A percentile compares a stretch with the other conserved stretches of the same genome.
These are phyloP conservation scores for Paecilomyces variotii DNA, from an alignment of 2,329 filamentous ascomycete genomes.

Conservation along the genomic window DNA sequence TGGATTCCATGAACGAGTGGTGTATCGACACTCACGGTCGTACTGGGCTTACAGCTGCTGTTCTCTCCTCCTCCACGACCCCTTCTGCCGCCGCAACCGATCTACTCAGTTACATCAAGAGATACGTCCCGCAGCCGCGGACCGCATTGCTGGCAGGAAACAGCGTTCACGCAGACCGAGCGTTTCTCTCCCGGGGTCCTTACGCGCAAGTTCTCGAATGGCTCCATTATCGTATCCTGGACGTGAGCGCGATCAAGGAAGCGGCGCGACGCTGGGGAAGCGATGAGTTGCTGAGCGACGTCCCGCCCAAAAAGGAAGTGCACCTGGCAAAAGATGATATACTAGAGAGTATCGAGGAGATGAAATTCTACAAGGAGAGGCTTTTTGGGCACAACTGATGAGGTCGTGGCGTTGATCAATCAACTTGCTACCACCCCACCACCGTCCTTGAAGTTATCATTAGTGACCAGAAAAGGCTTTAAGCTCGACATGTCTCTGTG, in stretches of 20 bases:
- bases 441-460: background rate
- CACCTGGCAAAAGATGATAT: conserved; percentile 88
- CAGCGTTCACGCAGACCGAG: conserved; percentile 81
- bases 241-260: conserved; percentile 90
- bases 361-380: conserved; percentile 66
- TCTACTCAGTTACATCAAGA: conserved; percentile 70
- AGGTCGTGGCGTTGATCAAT: background rate
- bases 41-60: conserved; percentile 73
- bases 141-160: conserved; percentile 79
- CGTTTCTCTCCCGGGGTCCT: conserved; percentile 67
- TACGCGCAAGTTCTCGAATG: conserved; percentile 67
- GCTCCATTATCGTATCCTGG: conserved; percentile 82
- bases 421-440: background rate
- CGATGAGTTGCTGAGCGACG: conserved; percentile 49
- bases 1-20: conserved; percentile 83
- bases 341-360: conserved; percentile 89
- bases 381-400: conserved; percentile 48
- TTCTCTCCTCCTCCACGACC: conserved; percentile 64
- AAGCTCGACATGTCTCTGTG: background rate
- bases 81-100: conserved; percentile 62
- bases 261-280: conserved; percentile 73
- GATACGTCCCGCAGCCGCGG: conserved; percentile 57
- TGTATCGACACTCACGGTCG: conserved; percentile 70
- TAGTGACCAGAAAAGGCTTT: background rate
- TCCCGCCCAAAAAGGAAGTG: conserved; percentile 63